Evolutionary conservation across 1,139 yeast species (phyloP).

Genomic region (Pichia sp.): DNA sequence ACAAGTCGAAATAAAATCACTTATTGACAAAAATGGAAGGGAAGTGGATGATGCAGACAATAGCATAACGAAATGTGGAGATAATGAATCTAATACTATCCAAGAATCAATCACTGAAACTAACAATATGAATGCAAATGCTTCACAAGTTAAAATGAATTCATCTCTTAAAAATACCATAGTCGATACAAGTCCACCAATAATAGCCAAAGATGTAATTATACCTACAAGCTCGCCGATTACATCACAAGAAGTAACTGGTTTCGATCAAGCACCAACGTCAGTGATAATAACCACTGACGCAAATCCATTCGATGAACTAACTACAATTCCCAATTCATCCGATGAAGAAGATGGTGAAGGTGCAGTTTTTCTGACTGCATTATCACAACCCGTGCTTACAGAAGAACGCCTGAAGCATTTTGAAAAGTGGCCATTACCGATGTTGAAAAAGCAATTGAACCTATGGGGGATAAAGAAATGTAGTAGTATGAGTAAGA

Average conservation of each 20-base stretch:
- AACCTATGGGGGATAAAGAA: constrained; percentile 9
- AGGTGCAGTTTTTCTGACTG: background rate
- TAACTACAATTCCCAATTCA: background rate
- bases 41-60: too few species aligned
- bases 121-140: too few species aligned
- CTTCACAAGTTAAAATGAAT: too few species aligned
- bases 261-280: background rate
- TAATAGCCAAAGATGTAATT: background rate
- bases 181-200: too few species aligned
- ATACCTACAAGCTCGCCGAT: constrained; percentile 14
- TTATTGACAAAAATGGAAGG: too few species aligned
- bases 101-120: too few species aligned
- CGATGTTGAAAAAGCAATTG: constrained; percentile 5
- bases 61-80: too few species aligned
- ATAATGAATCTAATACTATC: too few species aligned
- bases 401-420: background rate
- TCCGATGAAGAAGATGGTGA: background rate
- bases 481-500: background rate
- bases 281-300: background rate
- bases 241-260: background rate
- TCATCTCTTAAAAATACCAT: too few species aligned
- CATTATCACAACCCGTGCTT: background rate
- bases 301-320: background rate
- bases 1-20: background rate
- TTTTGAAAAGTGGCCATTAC: constrained; percentile 1